Percentiles rank a stretch among this genome's conserved stretches.
These are phyloP conservation scores for Dioszegia crocea DNA, from an alignment of 768 basidiomycete genomes.

Conservation along the genomic window DNA sequence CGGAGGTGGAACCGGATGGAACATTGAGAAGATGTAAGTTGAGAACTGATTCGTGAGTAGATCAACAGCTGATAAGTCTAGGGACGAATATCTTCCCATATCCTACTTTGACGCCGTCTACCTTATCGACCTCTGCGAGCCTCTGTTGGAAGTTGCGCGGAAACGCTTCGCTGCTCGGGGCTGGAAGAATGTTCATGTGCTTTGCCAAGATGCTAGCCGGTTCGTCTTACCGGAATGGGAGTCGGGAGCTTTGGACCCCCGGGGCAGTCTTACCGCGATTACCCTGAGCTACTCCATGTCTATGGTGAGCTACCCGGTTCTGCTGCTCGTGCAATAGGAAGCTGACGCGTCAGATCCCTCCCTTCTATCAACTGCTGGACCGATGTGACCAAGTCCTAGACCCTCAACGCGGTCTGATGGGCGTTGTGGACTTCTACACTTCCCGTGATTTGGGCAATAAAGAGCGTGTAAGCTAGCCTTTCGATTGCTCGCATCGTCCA, in stretches of 20 bases:
- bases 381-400: conserved; percentile 64
- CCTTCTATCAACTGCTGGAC: conserved; percentile 65
- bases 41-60: background rate
- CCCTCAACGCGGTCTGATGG: conserved; percentile 59
- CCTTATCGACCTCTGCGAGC: conserved; percentile 68
- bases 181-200: conserved; percentile 68
- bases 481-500: background rate
- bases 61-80: conserved; percentile 10
- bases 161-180: conserved; percentile 63
- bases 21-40: conserved; percentile 62
- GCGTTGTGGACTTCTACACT: conserved; percentile 67
- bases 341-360: conserved; percentile 55
- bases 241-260: conserved; percentile 54
- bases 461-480: conserved; percentile 23
- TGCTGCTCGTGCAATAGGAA: background rate
- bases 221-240: conserved; percentile 65
- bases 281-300: conserved; percentile 54
- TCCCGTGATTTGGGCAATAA: conserved; percentile 41
- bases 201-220: conserved; percentile 67
- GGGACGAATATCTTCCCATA: conserved; percentile 58
- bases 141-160: conserved; percentile 67
- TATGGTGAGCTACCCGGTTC: conserved; percentile 41
- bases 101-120: conserved; percentile 65
- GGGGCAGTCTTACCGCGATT: conserved; percentile 57
- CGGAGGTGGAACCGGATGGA: conserved; percentile 71